Base-by-base conservation (phyloP, 108 stramenopile species). In the Cyclotella distinguenda region DNA sequence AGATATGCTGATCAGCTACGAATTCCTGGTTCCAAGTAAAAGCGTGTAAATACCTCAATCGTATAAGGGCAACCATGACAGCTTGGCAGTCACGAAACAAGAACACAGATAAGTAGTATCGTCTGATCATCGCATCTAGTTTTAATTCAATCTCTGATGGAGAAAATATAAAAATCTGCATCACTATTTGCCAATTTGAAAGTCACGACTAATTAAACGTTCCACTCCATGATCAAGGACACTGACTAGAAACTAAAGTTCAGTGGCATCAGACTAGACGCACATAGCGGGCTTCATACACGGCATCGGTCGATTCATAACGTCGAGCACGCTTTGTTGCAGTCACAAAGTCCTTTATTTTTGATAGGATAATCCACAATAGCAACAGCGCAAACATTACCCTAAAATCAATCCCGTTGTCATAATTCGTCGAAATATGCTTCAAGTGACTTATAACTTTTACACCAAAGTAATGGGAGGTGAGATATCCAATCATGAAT, bases 1-100 rank as follows among this genome's bases (percentile, higher is more conserved):
- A 57, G 91, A 19, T 93, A 88, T 64, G 67, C 70, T 11, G 91
- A 93, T 79, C 88, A 89, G 50, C 70, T 90, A 6, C 66, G 86
- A 35, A 87, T 90, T 61, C 86, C 82, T 8, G 85, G 85, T 12
- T 79, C 78, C 16, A 73, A 50, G 6, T 85, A 16, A 49, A 21
- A 22, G 16, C 3, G 39, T 13, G 15, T 6, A 46, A 19, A 23
- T 42, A 42, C 30, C 26, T 26, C 9, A 4, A 40, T 22, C 25
- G n/a, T n/a, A n/a, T n/a, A n/a, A n/a, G n/a, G n/a, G n/a, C n/a
- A n/a, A n/a, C n/a, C n/a, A n/a, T n/a, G n/a, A n/a, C n/a, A n/a
- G n/a, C n/a, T n/a, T n/a, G n/a, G n/a, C n/a, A n/a, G n/a, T n/a
- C n/a, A n/a, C n/a, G n/a, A n/a, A n/a, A n/a, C n/a, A n/a, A n/a